phyloP scores from a whole-genome alignment of 202 grass and related monocot genomes.

The Schoenoplectus tabernaemontani region DNA sequence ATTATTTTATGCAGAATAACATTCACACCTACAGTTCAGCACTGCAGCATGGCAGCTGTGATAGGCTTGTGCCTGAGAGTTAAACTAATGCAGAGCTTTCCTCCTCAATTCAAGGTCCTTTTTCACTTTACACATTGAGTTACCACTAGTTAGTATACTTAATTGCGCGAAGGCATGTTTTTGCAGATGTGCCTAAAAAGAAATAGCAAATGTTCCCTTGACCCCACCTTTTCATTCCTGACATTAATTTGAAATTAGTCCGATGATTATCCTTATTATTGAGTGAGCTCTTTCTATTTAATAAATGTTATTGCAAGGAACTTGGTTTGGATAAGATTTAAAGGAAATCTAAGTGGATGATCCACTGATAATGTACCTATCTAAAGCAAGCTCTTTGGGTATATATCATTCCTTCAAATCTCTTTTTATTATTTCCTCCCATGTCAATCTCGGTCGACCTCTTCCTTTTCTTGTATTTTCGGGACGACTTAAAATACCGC shows the following conservation, averaged over 20 bases:
- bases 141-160: neutral
- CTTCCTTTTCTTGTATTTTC: no score
- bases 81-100: conserved; percentile 90
- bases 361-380: no score
- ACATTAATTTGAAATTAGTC: conserved; percentile 1
- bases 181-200: neutral
- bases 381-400: no score
- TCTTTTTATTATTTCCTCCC: no score
- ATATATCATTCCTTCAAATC: no score
- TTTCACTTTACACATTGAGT: neutral
- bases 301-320: neutral
- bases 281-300: neutral
- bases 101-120: conserved; percentile 89
- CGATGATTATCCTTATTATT: neutral
- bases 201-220: neutral
- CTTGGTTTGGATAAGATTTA: neutral
- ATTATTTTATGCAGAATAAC: conserved; percentile 67
- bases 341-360: neutral
- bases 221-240: neutral
- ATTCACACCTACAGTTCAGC: conserved; percentile 96
- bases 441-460: no score
- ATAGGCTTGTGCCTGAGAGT: conserved; percentile 88
- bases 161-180: neutral
- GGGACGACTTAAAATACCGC: no score
- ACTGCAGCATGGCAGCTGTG: conserved; percentile 95